A percentile compares a stretch with the other conserved stretches of the same genome.
Conservation (phyloP, 108 stramenopile genomes). For the Fragilaria crotonensis region DNA sequence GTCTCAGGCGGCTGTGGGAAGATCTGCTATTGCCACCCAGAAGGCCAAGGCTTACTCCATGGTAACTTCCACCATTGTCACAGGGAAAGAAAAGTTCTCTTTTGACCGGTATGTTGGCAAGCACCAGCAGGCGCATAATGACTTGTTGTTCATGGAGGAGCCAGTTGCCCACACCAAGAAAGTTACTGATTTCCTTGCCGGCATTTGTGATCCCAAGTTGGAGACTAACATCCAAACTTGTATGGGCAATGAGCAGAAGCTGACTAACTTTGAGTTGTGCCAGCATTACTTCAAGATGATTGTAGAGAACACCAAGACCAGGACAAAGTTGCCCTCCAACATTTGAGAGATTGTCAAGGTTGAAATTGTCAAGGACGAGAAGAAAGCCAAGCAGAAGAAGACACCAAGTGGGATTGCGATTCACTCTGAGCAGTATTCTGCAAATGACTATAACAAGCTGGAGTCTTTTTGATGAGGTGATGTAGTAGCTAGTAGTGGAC, state of each 20-base stretch:
- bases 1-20: too few species aligned
- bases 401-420: slow-evolving; percentile 87
- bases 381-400: slow-evolving; percentile 70
- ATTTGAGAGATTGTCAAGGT: too few species aligned
- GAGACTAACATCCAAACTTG: too few species aligned
- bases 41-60: slow-evolving; percentile 8
- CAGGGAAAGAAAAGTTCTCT: not conserved
- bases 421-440: slow-evolving; percentile 75
- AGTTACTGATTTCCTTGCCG: too few species aligned
- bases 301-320: too few species aligned
- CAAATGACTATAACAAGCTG: slow-evolving; percentile 63
- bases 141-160: slow-evolving; percentile 1
- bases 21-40: not conserved
- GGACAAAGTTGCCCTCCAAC: too few species aligned
- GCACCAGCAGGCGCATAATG: slow-evolving; percentile 10
- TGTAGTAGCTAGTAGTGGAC: slow-evolving; percentile 58
- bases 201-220: too few species aligned
- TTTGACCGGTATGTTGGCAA: slow-evolving; percentile 1
- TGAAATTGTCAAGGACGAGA: too few species aligned
- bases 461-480: slow-evolving; percentile 86
- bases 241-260: too few species aligned
- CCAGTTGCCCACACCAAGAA: too few species aligned
- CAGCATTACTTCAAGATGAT: too few species aligned
- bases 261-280: too few species aligned
- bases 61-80: not conserved